Base-by-base conservation (phyloP, 768 basidiomycete species). In the Amanita phalloides region DNA sequence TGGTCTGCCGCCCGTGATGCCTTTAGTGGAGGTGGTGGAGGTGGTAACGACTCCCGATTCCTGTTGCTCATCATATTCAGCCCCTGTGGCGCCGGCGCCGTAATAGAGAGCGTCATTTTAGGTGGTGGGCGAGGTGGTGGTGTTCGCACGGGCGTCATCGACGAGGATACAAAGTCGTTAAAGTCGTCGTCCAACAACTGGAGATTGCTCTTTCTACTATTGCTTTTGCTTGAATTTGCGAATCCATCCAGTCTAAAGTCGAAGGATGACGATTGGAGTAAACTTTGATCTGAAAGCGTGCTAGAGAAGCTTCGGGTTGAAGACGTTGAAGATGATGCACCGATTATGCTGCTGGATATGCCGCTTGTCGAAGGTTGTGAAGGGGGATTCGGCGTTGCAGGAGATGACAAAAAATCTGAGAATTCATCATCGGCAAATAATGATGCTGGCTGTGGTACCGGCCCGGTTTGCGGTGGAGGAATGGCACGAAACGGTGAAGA, bases 391-490 rank as follows among this genome's bases (percentile, higher is more conserved):
- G 32, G 14, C n/a, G 45, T 28, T 48, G 46, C 59, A 36, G 30
- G 30, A 30, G 55, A 56, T 50, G 26, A 57, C 25, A 50, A 53
- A 38, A 72, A 74, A 26, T 78, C 78, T 4, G 74, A 68, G 57
- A 82, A 86, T 45, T 81, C 78, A 51, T 75, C 73, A 49, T 80
- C 76, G 44, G 71, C 70, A 56, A 8, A 58, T 49, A 51, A 58
- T 17, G 44, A 45, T 45, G 43, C 25, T 25, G 5, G 25, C 21
- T 45, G 43, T 14, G 10, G 23, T 17, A 6, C 20, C 6, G 4
- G 5, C 14, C 14, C 23, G 5, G 5, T 8, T 13, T 13, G 49
- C 8, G 28, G 48, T 49, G 48, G 17, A 4, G 13, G 13, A n/a
- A n/a, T 21, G 9, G 35, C 6, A 38, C 14, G 21, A 20, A n/a